phyloP scores from a whole-genome alignment of 1,284 basidiomycete genomes.

The Sphaerobolus stellatus region DNA sequence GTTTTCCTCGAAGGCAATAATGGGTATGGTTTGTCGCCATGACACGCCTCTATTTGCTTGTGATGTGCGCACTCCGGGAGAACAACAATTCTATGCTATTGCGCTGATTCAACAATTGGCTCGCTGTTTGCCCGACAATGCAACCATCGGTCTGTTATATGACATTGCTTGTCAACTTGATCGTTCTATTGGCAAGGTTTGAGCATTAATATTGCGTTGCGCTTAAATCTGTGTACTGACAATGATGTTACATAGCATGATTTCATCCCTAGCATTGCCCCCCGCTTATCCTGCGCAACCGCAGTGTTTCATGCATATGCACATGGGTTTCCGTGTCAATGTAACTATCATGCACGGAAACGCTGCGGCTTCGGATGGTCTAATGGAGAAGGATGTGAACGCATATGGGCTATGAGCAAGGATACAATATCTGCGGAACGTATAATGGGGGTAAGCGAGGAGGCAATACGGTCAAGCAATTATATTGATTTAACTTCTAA shows the following conservation, averaged over 20 bases:
- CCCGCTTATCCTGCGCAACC: slow-evolving; percentile 26
- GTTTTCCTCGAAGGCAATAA: slow-evolving; percentile 20
- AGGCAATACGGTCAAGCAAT: not conserved
- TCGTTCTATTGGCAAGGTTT: slow-evolving; percentile 14
- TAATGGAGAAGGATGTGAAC: slow-evolving; percentile 37
- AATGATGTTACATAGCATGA: not conserved
- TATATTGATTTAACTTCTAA: not conserved
- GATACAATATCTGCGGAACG: not conserved
- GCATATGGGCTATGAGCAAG: slow-evolving; percentile 26
- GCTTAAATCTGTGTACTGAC: not conserved
- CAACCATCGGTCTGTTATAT: slow-evolving; percentile 27
- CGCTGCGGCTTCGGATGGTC: slow-evolving; percentile 29
- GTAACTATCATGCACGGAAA: slow-evolving; percentile 32
- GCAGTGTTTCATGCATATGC: slow-evolving; percentile 36
- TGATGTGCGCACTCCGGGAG: slow-evolving; percentile 32
- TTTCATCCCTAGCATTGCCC: not conserved
- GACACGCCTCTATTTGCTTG: slow-evolving; percentile 29
- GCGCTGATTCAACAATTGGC: slow-evolving; percentile 27
- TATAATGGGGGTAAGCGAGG: slow-evolving; percentile 1
- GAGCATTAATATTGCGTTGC: not conserved
- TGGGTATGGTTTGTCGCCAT: slow-evolving; percentile 34
- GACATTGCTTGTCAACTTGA: slow-evolving; percentile 31
- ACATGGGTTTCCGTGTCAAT: slow-evolving; percentile 34
- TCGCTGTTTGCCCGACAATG: slow-evolving; percentile 22
- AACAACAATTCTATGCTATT: slow-evolving; percentile 30